Conservation (phyloP, 2,329 filamentous ascomycete species). For the Lachnellula arida region DNA sequence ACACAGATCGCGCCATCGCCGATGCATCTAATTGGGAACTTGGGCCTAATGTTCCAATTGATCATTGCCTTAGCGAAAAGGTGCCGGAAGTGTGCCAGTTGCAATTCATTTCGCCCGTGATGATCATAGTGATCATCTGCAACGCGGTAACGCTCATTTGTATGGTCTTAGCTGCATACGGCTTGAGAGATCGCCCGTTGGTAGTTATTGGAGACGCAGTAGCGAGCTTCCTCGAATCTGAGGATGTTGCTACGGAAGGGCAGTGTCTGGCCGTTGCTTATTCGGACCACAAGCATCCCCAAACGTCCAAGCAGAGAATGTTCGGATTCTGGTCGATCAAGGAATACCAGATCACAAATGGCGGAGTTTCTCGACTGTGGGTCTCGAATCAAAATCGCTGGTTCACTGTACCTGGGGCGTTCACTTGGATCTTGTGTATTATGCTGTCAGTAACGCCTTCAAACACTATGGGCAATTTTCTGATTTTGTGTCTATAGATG, state of each 20-base stretch:
- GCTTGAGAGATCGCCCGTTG: conserved; percentile 19
- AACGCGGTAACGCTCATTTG: conserved; percentile 26
- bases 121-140: conserved; percentile 22
- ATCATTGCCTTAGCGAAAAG: not conserved
- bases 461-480: not conserved
- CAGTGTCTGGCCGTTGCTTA: not conserved
- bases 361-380: not conserved
- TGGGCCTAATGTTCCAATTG: not conserved
- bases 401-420: not conserved
- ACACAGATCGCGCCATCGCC: not conserved
- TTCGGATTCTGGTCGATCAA: not conserved
- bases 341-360: not conserved
- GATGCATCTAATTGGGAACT: not conserved
- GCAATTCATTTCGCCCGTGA: not conserved
- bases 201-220: conserved; percentile 33
- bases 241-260: conserved; percentile 25
- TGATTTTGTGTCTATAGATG: not conserved
- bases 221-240: conserved; percentile 30
- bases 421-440: not conserved
- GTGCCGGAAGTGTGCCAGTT: not conserved
- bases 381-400: not conserved
- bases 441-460: not conserved
- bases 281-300: not conserved
- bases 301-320: not conserved
- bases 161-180: conserved; percentile 14